Base-by-base conservation (phyloP, 805 yeast species). In the Yarrowia alimentaria region DNA sequence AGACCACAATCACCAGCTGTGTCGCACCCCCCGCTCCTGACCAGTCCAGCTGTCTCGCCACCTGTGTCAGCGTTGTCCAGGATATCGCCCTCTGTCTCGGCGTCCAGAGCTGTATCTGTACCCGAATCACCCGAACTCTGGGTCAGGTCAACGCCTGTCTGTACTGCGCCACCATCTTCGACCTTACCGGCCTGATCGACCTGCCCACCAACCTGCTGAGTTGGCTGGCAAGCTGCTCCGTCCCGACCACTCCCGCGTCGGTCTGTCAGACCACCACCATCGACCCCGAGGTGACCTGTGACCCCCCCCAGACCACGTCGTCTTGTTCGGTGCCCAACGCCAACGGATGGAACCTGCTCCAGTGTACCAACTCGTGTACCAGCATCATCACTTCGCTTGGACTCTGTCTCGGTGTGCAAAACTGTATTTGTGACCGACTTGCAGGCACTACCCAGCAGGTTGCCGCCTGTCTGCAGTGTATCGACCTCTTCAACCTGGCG, bases 241-340 rank as follows among this genome's bases (percentile, higher is more conserved):
- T 16, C 9, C 21, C 42, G 1, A 35, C 42, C 10, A 35, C 42
- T 11, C 29, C 28, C 7, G n/a, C 11, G 14, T 20, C 42, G 3
- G 29, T 35, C 4, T 35, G 42, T 16, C 42, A 35, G 14, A 35
- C 42, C 5, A 35, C 42, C 14, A 35, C 42, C 2, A 35, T 35
- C 12, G 42, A 35, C 20, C 42, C 42, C 4, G 42, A 6, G 1
- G 29, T 35, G 29, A 35, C 42, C 5, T 35, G 42, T 12, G 42
- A 35, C 13, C 42, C 42, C 6, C 42, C 42, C 7, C 29, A 22
- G 20, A 35, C 20, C 2, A 13, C n/a, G 4, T 35, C 42, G 2
- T n/a, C 29, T 8, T 35, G 42, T 7, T 35, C 42, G 6, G 42
- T 35, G 4, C 42, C 42, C 42, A 35, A 35, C 26, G 29, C 42